Conservation (phyloP, 352 stramenopile species). For the Nothophytophthora sp. region DNA sequence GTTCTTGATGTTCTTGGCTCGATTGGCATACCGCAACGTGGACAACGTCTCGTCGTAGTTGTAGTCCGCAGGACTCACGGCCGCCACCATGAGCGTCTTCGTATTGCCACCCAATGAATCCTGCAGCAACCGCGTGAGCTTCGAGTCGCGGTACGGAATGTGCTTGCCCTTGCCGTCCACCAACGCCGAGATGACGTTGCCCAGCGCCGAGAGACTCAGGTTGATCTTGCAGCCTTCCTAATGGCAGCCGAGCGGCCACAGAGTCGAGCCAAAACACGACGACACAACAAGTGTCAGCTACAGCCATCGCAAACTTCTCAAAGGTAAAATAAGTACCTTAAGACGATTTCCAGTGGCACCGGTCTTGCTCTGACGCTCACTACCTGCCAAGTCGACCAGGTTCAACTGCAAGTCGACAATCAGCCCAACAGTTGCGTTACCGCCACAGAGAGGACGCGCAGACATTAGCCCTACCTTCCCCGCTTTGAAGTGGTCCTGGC, state of each 20-base stretch:
- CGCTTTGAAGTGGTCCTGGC: constrained; percentile 79
- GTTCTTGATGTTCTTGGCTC: constrained; percentile 98
- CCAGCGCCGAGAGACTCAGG: constrained; percentile 71
- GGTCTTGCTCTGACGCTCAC: constrained; percentile 85
- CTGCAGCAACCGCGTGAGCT: constrained; percentile 90
- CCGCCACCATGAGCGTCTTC: constrained; percentile 97
- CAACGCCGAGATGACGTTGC: constrained; percentile 86
- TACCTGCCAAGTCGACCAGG: constrained; percentile 79
- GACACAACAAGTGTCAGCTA: no score
- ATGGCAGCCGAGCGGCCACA: constrained; percentile 14
- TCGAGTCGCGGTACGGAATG: constrained; percentile 92
- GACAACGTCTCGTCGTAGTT: constrained; percentile 97
- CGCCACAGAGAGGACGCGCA: neutral
- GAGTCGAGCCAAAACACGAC: no score
- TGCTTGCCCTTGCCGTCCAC: constrained; percentile 87
- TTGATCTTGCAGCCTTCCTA: constrained; percentile 91
- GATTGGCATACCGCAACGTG: constrained; percentile 96
- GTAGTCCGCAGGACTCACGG: constrained; percentile 93
- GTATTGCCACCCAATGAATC: constrained; percentile 96
- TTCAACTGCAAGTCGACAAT: constrained; percentile 51
- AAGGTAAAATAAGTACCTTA: no score
- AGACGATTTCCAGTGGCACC: constrained; percentile 76
- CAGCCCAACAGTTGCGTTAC: neutral
- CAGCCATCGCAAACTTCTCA: no score
- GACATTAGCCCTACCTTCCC: constrained; percentile 54